Evolutionary conservation across 2,329 filamentous ascomycete genomes (phyloP).

Genomic region (Ascochyta clinopodiicola): DNA sequence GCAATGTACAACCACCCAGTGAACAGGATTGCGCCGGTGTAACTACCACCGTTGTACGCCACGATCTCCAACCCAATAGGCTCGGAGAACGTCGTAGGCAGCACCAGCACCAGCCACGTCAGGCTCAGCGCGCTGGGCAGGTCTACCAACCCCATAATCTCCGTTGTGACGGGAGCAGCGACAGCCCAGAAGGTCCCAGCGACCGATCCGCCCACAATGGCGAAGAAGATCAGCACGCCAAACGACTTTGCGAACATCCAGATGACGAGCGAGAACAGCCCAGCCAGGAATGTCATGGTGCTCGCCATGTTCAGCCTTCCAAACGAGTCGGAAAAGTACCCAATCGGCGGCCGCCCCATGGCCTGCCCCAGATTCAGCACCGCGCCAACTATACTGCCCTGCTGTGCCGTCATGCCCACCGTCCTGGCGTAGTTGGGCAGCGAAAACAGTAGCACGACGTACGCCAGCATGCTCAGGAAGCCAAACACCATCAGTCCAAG

Average conservation of each 20-base stretch:
- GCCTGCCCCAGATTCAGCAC: slow-evolving; percentile 72
- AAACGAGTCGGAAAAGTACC: slow-evolving; percentile 72
- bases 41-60: slow-evolving; percentile 55
- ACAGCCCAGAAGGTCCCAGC: slow-evolving; percentile 72
- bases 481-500: slow-evolving; percentile 71
- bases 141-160: slow-evolving; percentile 73
- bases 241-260: slow-evolving; percentile 76
- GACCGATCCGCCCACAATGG: slow-evolving; percentile 69
- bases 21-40: slow-evolving; percentile 66
- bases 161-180: slow-evolving; percentile 72
- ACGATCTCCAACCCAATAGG: slow-evolving; percentile 64
- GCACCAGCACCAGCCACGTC: slow-evolving; percentile 72
- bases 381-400: slow-evolving; percentile 75
- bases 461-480: slow-evolving; percentile 74
- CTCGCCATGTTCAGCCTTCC: slow-evolving; percentile 77
- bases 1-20: slow-evolving; percentile 68
- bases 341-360: slow-evolving; percentile 73
- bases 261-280: slow-evolving; percentile 70
- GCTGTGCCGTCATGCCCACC: slow-evolving; percentile 69
- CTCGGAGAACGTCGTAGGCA: slow-evolving; percentile 71
- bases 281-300: slow-evolving; percentile 68
- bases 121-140: slow-evolving; percentile 74
- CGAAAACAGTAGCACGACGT: slow-evolving; percentile 78
- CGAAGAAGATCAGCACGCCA: slow-evolving; percentile 74
- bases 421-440: slow-evolving; percentile 74